Conservation (phyloP, 345 rosid genomes). For the Dovyalis caffra region DNA sequence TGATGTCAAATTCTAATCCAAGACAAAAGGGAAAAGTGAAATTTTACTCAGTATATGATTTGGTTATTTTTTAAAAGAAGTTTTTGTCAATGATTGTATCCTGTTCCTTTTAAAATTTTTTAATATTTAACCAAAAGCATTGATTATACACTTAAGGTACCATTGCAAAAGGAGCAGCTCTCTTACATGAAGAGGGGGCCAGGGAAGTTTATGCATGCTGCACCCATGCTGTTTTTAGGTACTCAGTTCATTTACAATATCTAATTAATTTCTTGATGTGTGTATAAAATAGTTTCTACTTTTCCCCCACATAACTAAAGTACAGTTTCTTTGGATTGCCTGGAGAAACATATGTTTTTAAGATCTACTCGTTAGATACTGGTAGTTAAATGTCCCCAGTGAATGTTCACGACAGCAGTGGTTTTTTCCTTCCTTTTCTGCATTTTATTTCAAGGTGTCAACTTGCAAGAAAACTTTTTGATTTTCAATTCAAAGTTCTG, state of each 20-base stretch:
- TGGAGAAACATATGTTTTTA: background rate
- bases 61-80: background rate
- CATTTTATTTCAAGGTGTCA: background rate
- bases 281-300: background rate
- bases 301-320: background rate
- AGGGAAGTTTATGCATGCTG: conserved; percentile 37
- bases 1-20: background rate
- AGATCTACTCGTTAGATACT: background rate
- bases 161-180: conserved; percentile 28
- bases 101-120: background rate
- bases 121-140: background rate
- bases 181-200: conserved; percentile 32
- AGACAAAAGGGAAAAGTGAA: background rate
- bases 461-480: background rate
- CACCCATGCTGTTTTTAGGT: conserved; percentile 54
- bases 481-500: background rate
- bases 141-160: conserved; percentile 39
- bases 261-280: background rate
- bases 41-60: background rate
- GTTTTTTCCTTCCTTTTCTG: background rate
- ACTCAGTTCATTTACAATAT: conserved; percentile 9
- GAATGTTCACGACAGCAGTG: background rate
- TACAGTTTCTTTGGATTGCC: background rate
- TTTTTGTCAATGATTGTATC: background rate
- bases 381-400: background rate